These are phyloP conservation scores for Brettanomyces naardenensis DNA, from an alignment of 805 yeast species.

Conservation along the genomic window DNA sequence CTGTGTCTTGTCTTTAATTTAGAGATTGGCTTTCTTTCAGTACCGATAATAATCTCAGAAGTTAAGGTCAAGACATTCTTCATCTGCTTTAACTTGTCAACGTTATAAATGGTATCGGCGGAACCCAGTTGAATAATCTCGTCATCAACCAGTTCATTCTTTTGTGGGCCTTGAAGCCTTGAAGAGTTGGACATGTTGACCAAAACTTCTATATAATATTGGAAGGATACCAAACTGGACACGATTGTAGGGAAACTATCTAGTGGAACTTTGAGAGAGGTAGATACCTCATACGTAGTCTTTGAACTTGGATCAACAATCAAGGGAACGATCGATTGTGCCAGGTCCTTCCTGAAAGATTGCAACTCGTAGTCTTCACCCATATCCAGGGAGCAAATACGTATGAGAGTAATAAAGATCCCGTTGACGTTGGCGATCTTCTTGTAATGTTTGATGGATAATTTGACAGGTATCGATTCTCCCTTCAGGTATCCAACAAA, in stretches of 20 bases:
- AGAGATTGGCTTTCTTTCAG: conserved; percentile 41
- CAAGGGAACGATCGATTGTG: conserved; percentile 70
- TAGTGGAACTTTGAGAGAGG: conserved; percentile 66
- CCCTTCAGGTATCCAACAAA: conserved; percentile 72
- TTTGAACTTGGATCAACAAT: conserved; percentile 61
- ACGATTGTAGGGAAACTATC: conserved; percentile 82
- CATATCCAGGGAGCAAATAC: conserved; percentile 65
- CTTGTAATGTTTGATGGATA: conserved; percentile 62
- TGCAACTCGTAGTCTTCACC: conserved; percentile 55
- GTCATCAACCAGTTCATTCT: conserved; percentile 14
- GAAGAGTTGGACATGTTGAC: conserved; percentile 60
- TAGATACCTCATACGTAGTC: conserved; percentile 46
- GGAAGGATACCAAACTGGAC: conserved; percentile 66
- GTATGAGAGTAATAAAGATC: conserved; percentile 66
- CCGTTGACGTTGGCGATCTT: conserved; percentile 65
- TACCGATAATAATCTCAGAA: conserved; percentile 75
- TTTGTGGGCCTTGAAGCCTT: conserved; percentile 12
- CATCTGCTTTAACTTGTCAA: conserved; percentile 68
- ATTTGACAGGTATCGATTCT: conserved; percentile 66
- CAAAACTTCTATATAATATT: conserved; percentile 76
- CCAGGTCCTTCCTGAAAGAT: conserved; percentile 75
- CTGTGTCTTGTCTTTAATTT: conserved; percentile 16
- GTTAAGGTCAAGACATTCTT: conserved; percentile 77
- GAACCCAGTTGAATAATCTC: conserved; percentile 16
- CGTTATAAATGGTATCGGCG: conserved; percentile 49